Evolutionary conservation across 345 rosid species (phyloP).

Genomic region (Brassica juncea): DNA sequence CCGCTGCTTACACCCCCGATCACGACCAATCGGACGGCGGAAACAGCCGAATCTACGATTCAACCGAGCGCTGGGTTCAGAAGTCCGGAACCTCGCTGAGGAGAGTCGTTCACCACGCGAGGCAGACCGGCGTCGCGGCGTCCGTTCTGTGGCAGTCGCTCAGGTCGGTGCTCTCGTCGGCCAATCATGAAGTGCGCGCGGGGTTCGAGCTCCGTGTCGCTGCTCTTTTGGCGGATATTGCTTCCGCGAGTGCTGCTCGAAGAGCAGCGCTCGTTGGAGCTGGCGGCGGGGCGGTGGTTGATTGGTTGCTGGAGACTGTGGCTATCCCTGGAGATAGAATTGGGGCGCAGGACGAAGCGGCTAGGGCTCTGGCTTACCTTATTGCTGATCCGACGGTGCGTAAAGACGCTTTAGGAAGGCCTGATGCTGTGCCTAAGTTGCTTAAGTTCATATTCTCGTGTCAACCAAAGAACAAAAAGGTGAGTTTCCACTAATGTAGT

Average conservation of each 20-base stretch:
- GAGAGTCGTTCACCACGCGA: slow-evolving; percentile 60
- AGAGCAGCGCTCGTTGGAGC: slow-evolving; percentile 84
- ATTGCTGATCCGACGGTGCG: slow-evolving; percentile 82
- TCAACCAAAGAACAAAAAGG: slow-evolving; percentile 84
- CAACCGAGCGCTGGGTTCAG: slow-evolving; percentile 50
- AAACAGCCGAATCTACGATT: slow-evolving; percentile 43
- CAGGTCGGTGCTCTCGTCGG: slow-evolving; percentile 83
- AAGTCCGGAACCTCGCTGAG: slow-evolving; percentile 61
- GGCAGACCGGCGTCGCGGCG: slow-evolving; percentile 77
- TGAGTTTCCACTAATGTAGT: slow-evolving; percentile 18
- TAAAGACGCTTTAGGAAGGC: slow-evolving; percentile 75
- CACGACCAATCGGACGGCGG: slow-evolving; percentile 11
- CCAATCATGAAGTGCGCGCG: slow-evolving; percentile 87
- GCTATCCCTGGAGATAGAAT: slow-evolving; percentile 55
- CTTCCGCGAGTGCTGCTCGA: slow-evolving; percentile 75
- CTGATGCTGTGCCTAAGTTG: slow-evolving; percentile 75
- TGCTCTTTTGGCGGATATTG: slow-evolving; percentile 82
- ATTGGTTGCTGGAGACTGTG: slow-evolving; percentile 91
- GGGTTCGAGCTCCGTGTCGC: slow-evolving; percentile 95
- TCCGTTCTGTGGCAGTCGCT: slow-evolving; percentile 90
- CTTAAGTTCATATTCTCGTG: slow-evolving; percentile 82
- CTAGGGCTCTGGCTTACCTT: slow-evolving; percentile 86
- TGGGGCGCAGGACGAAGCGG: slow-evolving; percentile 91
- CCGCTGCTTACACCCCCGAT: slow-evolving; percentile 44
- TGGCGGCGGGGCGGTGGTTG: slow-evolving; percentile 87